Evolutionary conservation across 1,284 basidiomycete species (phyloP).

Genomic region (Irpex sp.): DNA sequence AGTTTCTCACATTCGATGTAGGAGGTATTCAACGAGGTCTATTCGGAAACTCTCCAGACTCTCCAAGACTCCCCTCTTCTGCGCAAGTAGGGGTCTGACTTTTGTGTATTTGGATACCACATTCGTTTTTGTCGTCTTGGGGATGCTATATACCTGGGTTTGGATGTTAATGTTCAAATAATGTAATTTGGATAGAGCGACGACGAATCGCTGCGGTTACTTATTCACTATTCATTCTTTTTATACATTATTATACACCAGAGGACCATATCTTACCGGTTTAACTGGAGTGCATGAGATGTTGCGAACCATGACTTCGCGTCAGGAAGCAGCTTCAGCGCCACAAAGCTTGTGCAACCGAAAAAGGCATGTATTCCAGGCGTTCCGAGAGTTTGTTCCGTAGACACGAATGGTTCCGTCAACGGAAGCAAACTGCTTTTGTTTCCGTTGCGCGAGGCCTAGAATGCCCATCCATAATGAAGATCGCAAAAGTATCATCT

Average conservation of each 20-base stretch:
- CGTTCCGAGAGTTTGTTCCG: neutral
- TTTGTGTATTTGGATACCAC: neutral
- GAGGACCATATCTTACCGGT: no score
- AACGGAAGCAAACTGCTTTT: neutral
- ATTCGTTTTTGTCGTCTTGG: neutral
- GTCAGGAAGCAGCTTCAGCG: neutral
- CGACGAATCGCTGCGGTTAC: neutral
- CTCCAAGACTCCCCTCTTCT: slow-evolving; percentile 3
- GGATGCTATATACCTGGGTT: neutral
- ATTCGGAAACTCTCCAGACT: slow-evolving; percentile 18
- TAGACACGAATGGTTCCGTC: neutral
- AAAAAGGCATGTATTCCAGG: neutral
- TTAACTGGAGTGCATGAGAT: no score
- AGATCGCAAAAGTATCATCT: neutral
- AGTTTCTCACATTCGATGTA: slow-evolving; percentile 19
- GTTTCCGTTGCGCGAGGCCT: neutral
- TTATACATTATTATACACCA: neutral
- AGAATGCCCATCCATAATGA: neutral
- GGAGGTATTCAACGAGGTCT: slow-evolving; percentile 51
- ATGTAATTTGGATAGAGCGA: neutral
- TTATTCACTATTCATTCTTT: neutral
- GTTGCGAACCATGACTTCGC: no score
- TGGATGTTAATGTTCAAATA: neutral
- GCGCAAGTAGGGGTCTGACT: neutral
- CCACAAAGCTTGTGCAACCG: neutral